A percentile compares a stretch with the other conserved stretches of the same genome.
phyloP scores from a whole-genome alignment of 2,329 filamentous ascomycete species.

The Elsinoe australis region DNA sequence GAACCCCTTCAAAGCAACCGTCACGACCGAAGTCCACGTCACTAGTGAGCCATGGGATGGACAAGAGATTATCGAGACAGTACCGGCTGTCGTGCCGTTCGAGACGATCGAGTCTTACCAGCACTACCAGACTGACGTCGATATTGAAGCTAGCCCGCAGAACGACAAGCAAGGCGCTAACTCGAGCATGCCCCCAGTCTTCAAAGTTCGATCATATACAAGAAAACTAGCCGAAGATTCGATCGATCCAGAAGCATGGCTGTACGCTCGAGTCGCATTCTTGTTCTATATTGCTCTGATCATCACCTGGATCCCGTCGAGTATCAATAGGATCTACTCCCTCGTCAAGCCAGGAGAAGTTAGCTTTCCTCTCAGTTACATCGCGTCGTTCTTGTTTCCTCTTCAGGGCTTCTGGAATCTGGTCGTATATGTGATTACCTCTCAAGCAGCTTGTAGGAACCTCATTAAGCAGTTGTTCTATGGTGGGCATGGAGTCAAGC shows the following conservation, averaged over 20 bases:
- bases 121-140: constrained; percentile 8
- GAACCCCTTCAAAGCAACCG: constrained; percentile 13
- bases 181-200: neutral
- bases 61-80: neutral
- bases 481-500: neutral
- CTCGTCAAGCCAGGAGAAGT: neutral
- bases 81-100: neutral
- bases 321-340: constrained; percentile 16
- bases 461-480: neutral
- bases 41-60: constrained; percentile 9
- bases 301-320: constrained; percentile 32
- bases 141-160: neutral
- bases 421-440: constrained; percentile 17
- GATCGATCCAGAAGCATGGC: constrained; percentile 32
- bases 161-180: neutral
- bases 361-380: constrained; percentile 13
- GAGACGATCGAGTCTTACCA: neutral
- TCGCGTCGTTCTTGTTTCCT: constrained; percentile 16
- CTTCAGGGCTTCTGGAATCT: constrained; percentile 17
- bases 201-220: constrained; percentile 12
- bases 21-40: constrained; percentile 16
- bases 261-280: constrained; percentile 35
- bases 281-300: constrained; percentile 37
- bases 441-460: constrained; percentile 7
- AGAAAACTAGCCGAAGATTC: constrained; percentile 11